Conservation (phyloP, 2,329 filamentous ascomycete species). For the Ophiostoma pallidulum region DNA sequence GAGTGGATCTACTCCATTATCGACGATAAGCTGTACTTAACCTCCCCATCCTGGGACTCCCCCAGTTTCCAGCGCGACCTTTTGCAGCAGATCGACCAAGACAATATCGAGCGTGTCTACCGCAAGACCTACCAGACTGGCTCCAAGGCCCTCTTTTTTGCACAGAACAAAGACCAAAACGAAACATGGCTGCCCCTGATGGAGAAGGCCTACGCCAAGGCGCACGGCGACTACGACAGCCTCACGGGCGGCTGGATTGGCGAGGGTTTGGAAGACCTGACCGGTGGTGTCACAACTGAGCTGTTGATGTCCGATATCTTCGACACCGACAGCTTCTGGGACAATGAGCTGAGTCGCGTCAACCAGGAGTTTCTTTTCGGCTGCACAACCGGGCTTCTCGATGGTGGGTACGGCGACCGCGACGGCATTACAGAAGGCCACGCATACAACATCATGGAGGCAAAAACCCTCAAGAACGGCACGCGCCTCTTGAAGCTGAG, state of each 20-base stretch:
- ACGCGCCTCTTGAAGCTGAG: conserved; percentile 55
- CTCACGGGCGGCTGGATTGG: conserved; percentile 63
- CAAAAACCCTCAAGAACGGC: conserved; percentile 45
- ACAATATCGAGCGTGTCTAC: conserved; percentile 55
- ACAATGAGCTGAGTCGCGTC: conserved; percentile 64
- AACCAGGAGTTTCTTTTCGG: conserved; percentile 70
- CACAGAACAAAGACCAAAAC: conserved; percentile 62
- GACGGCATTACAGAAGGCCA: conserved; percentile 51
- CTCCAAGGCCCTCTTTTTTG: conserved; percentile 66
- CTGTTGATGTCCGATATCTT: conserved; percentile 59
- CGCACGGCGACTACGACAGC: conserved; percentile 66
- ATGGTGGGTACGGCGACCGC: conserved; percentile 36
- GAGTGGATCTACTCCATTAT: conserved; percentile 90
- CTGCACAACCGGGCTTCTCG: conserved; percentile 42
- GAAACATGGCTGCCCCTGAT: conserved; percentile 74
- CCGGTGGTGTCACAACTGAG: conserved; percentile 57
- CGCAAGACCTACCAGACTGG: conserved; percentile 63
- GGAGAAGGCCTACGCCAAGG: conserved; percentile 74
- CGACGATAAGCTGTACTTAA: conserved; percentile 82
- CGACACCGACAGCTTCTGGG: conserved; percentile 71
- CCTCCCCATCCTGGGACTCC: conserved; percentile 73
- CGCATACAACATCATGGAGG: conserved; percentile 51
- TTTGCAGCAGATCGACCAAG: conserved; percentile 65
- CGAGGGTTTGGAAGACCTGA: conserved; percentile 51
- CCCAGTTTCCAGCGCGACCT: conserved; percentile 64